Evolutionary conservation across 1,139 yeast species (phyloP), one percentile per base, ranked within the genome.

Genomic region (Taphrina wiesneri): DNA sequence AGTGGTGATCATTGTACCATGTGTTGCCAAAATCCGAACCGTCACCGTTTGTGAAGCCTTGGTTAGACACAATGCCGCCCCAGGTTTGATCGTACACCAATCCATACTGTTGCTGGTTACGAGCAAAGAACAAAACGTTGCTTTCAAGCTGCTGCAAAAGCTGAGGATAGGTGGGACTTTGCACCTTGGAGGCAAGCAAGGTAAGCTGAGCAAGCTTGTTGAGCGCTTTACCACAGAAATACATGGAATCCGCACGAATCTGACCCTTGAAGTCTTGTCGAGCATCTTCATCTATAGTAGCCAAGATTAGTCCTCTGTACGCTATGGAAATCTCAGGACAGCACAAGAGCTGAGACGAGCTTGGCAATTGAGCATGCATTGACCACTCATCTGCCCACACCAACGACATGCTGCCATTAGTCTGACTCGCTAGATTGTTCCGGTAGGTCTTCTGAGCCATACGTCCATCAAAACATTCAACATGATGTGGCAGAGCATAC

Each of bases 1-100:
- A 88, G 73, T 87, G 92, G 73, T 86, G 93, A 75, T 88, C 93
- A 71, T 87, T 88, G 77, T 88, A 88, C 76, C 83, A 85, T 15
- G 87, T 82, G 70, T 85, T 79, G 39, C 93, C 95, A 74, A 77
- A 88, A 71, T 87, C 90, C 45, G 82, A 83, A 65, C 74, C 72
- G 49, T 82, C 79, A 63, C 85, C 83, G 61, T 83, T 83, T 15
- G 69, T 57, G 7, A 75, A 75, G 0, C 82, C 81, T 46, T 79
- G 78, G 69, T 82, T 77, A 0, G 91, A 84, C 15, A 90, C 85
- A 19, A 88, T 79, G 56, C 95, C 95, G 67, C 83, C 83, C 74
- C 79, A 85, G 67, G 78, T 81, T 28, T 89, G 85, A 73, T 88
- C 95, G 74, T 88, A 87, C 77, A 85, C 82, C 67, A 88, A 79